Evolutionary conservation across 306 rosid species (phyloP).

Genomic region (Alnus glutinosa): DNA sequence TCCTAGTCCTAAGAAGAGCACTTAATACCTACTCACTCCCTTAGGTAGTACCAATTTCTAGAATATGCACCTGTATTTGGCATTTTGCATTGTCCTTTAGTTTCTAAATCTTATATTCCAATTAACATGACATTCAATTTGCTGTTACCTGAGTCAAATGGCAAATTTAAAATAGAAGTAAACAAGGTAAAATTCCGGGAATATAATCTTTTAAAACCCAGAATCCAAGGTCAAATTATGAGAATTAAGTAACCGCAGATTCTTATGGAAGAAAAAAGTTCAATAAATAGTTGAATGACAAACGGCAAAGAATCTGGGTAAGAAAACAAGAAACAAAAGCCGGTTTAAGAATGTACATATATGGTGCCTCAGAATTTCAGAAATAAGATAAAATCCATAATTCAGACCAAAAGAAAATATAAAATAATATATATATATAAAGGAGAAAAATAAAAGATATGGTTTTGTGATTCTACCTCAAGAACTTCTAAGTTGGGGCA

Average conservation of each 20-base stretch:
- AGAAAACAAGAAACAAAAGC: not conserved
- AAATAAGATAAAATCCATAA: not conserved
- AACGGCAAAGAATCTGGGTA: not conserved
- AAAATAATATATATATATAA: not conserved
- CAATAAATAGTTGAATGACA: not conserved
- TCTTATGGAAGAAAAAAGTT: not conserved
- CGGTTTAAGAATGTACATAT: not conserved
- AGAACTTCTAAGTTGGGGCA: slow-evolving; percentile 90
- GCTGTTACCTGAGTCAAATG: not conserved
- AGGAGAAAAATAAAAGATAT: not conserved
- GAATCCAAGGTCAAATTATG: not conserved
- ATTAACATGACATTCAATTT: not conserved
- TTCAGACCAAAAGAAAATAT: not conserved
- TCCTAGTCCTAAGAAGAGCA: slow-evolving; percentile 19
- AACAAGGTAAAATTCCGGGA: not conserved
- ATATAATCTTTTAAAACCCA: not conserved
- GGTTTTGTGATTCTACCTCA: slow-evolving; percentile 53
- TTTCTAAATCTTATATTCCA: not conserved
- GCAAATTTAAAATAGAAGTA: not conserved
- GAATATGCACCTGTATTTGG: not conserved
- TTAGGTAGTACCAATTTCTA: not conserved
- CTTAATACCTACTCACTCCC: slow-evolving; percentile 6
- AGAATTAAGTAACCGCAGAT: not conserved
- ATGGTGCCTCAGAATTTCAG: not conserved
- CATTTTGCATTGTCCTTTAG: not conserved